A percentile compares a stretch with the other conserved stretches of the same genome.
Conservation (phyloP, 129 eudicot species). For the Centella asiatica region DNA sequence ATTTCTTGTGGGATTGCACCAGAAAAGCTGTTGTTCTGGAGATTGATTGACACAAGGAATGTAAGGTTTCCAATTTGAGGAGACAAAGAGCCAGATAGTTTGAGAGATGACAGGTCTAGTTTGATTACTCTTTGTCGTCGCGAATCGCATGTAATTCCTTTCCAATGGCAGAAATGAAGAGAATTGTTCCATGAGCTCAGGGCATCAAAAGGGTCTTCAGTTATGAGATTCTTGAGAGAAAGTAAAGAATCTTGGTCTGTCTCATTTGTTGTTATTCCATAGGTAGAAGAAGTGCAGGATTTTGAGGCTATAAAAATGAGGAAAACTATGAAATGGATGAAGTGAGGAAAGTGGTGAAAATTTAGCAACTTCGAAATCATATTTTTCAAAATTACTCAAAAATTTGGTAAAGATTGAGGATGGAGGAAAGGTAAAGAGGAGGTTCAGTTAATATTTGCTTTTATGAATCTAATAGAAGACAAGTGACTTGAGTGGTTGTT, state of each 20-base stretch:
- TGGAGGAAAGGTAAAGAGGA: no score
- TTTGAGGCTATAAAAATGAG: no score
- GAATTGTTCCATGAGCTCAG: slow-evolving; percentile 26
- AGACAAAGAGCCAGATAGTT: slow-evolving; percentile 25
- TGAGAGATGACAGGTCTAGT: slow-evolving; percentile 2
- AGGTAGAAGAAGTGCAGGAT: no score
- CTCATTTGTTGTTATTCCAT: no score
- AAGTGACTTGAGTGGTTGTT: no score
- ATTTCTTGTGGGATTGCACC: slow-evolving; percentile 2
- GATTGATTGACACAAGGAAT: slow-evolving; percentile 11
- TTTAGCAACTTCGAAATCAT: no score
- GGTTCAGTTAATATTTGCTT: no score
- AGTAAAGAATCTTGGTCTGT: slow-evolving; percentile 21
- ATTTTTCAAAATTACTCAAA: no score
- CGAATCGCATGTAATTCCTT: slow-evolving; percentile 21
- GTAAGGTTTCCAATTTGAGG: slow-evolving; percentile 32
- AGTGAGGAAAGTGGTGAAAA: no score
- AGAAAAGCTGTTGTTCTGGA: neutral
- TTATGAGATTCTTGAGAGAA: slow-evolving; percentile 5
- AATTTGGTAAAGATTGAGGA: no score
- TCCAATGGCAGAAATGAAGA: slow-evolving; percentile 19
- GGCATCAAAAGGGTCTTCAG: slow-evolving; percentile 10
- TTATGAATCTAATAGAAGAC: no score
- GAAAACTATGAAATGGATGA: no score
- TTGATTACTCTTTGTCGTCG: slow-evolving; percentile 17